Evolutionary conservation across 192 early-diverging fungal species (phyloP).

Genomic region (Coemansia sp.): DNA sequence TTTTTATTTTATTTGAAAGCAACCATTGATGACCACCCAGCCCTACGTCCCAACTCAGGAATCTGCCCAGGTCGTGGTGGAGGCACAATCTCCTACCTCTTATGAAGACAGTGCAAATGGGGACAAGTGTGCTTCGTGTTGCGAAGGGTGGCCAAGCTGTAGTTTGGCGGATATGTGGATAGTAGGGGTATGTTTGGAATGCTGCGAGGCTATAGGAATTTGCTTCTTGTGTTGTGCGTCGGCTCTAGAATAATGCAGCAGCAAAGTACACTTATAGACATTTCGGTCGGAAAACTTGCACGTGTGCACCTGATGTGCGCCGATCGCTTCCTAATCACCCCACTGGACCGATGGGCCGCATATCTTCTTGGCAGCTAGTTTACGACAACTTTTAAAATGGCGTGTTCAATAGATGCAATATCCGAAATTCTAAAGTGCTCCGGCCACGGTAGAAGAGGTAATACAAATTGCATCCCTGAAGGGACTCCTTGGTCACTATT

Average conservation of each 20-base stretch:
- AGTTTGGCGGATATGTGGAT: background rate
- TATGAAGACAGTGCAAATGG: background rate
- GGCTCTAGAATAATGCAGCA: background rate
- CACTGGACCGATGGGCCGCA: background rate
- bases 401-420: background rate
- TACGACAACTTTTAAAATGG: background rate
- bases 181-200: background rate
- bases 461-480: background rate
- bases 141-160: background rate
- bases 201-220: background rate
- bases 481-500: background rate
- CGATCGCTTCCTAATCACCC: background rate
- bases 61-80: background rate
- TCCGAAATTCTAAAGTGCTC: background rate
- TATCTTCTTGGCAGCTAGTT: background rate
- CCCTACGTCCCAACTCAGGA: background rate
- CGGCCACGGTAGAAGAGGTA: background rate
- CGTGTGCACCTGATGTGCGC: background rate
- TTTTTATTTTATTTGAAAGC: background rate
- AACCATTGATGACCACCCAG: background rate
- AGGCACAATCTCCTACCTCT: background rate
- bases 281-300: no score
- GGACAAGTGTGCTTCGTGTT: background rate
- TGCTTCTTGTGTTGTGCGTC: background rate
- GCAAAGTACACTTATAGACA: background rate